Conservation (phyloP, 192 early-diverging fungal genomes). For the Jimgerdemannia lactiflua region DNA sequence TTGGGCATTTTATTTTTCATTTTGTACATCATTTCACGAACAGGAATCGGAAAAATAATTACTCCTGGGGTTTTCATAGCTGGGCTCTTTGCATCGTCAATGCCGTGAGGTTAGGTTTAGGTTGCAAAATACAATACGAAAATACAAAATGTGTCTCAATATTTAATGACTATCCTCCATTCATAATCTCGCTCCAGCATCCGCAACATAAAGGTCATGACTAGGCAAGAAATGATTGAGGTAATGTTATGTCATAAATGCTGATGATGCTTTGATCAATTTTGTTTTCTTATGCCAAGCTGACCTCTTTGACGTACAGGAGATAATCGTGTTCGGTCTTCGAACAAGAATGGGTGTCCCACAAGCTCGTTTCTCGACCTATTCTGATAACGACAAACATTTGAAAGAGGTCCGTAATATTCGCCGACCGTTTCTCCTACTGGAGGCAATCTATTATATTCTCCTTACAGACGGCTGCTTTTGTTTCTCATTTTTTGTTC, state of each 20-base stretch:
- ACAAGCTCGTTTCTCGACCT: slow-evolving; percentile 16
- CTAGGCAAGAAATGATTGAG: slow-evolving; percentile 15
- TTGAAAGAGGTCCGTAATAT: slow-evolving; percentile 34
- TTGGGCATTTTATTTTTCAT: too few relatives aligned
- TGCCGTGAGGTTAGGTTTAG: too few relatives aligned
- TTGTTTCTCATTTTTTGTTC: background rate
- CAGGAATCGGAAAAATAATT: too few relatives aligned
- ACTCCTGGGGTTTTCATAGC: too few relatives aligned
- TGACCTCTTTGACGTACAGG: slow-evolving; percentile 21
- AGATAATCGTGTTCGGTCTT: slow-evolving; percentile 48
- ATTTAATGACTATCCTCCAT: background rate
- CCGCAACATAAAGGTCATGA: slow-evolving; percentile 11
- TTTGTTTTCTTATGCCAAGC: background rate
- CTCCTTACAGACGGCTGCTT: background rate
- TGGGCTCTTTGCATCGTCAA: too few relatives aligned
- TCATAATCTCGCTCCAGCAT: slow-evolving; percentile 5
- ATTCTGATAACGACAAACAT: slow-evolving; percentile 21
- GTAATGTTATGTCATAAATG: slow-evolving; percentile 4
- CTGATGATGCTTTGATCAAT: background rate
- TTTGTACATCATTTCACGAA: too few relatives aligned
- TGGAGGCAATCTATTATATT: too few relatives aligned
- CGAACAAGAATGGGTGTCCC: slow-evolving; percentile 42
- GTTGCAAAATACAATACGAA: too few relatives aligned
- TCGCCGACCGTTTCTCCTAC: too few relatives aligned
- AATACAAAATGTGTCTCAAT: too few relatives aligned